Evolutionary conservation across 1,139 yeast genomes (phyloP).

Genomic region (Candida sojae): DNA sequence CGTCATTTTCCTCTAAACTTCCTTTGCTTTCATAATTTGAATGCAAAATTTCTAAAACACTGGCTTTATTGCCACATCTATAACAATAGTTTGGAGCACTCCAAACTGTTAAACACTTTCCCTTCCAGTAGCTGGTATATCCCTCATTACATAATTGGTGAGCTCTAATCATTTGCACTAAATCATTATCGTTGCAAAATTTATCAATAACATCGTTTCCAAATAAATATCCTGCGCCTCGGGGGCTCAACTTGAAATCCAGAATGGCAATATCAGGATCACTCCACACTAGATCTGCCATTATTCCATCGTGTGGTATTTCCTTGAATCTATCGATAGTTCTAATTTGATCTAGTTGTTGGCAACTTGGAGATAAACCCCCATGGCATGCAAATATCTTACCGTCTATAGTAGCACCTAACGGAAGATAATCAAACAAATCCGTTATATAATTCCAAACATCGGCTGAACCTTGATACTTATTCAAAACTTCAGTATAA

Average conservation of each 20-base stretch:
- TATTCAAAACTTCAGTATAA: conserved; percentile 89
- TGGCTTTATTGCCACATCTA: conserved; percentile 94
- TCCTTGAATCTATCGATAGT: conserved; percentile 89
- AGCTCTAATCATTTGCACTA: conserved; percentile 85
- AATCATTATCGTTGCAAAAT: conserved; percentile 74
- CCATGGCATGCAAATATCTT: conserved; percentile 97
- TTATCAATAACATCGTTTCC: conserved; percentile 89
- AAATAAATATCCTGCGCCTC: conserved; percentile 98
- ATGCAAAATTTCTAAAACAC: conserved; percentile 72
- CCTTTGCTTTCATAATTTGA: conserved; percentile 28
- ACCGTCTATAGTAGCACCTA: conserved; percentile 92
- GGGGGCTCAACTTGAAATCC: conserved; percentile 84
- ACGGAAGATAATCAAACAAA: conserved; percentile 85
- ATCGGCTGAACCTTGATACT: conserved; percentile 72
- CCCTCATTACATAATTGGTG: conserved; percentile 98
- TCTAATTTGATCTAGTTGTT: conserved; percentile 86
- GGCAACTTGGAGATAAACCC: conserved; percentile 92
- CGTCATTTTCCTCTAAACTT: neutral
- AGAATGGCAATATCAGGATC: conserved; percentile 90
- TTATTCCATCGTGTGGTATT: conserved; percentile 98
- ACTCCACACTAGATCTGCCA: conserved; percentile 99
- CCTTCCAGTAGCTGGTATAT: conserved; percentile 87
- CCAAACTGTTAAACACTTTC: conserved; percentile 94
- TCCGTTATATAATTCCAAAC: conserved; percentile 93
- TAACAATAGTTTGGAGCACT: conserved; percentile 98